Percentiles rank a stretch among this genome's conserved stretches.
phyloP scores from a whole-genome alignment of 192 early-diverging fungal genomes.

The Phlyctochytrium planicorne region DNA sequence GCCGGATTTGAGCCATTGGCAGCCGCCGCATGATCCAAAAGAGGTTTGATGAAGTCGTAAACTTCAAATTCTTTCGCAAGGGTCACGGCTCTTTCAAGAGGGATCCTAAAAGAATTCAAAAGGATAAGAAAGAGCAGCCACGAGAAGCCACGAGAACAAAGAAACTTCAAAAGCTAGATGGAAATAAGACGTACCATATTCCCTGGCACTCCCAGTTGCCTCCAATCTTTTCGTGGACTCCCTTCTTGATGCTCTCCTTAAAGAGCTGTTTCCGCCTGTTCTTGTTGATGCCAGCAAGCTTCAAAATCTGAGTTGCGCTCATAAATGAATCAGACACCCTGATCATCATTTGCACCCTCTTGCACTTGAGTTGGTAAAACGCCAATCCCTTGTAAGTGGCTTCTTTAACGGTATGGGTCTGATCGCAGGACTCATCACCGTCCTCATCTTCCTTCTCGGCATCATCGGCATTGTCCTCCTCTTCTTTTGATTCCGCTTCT shows the following conservation, averaged over 20 bases:
- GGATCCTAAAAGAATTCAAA: no score
- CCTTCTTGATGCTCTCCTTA: conserved; percentile 82
- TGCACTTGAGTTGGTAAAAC: conserved; percentile 91
- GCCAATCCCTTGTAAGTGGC: conserved; percentile 92
- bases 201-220: conserved; percentile 99
- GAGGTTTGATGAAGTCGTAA: conserved; percentile 56
- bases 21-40: conserved; percentile 34
- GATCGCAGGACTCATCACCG: no score
- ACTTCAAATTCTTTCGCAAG: conserved; percentile 83
- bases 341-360: conserved; percentile 70
- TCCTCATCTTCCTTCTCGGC: no score
- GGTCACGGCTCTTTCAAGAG: conserved; percentile 74
- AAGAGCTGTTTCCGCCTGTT: conserved; percentile 88
- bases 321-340: conserved; percentile 82
- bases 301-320: conserved; percentile 98
- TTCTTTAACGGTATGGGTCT: conserved; percentile 57
- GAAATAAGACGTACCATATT: conserved; percentile 62
- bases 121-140: no score
- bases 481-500: no score
- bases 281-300: conserved; percentile 93
- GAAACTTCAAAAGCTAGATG: no score
- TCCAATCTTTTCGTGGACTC: conserved; percentile 92
- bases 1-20: no score
- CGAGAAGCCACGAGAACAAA: no score
- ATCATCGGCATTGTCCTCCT: no score